phyloP scores from a whole-genome alignment of 2,329 filamentous ascomycete genomes.

The Fusarium sp. region DNA sequence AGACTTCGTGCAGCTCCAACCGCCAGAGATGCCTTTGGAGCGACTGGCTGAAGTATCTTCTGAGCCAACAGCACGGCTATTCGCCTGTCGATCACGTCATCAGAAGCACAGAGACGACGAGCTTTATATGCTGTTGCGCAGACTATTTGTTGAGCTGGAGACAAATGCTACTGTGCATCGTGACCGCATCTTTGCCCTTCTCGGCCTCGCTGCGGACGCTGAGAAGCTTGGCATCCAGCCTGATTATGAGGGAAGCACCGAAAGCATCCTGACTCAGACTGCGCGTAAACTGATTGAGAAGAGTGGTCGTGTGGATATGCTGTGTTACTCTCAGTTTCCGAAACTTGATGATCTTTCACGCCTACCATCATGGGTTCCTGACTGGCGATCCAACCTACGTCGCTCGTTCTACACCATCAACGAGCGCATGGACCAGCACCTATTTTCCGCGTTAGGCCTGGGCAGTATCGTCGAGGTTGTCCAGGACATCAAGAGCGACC shows the following conservation, averaged over 20 bases:
- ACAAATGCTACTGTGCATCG: not conserved
- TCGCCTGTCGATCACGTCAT: not conserved
- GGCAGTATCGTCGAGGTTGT: rapidly evolving
- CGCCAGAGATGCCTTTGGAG: not conserved
- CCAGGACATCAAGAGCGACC: rapidly evolving
- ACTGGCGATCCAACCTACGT: not conserved
- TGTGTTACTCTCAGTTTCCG: not conserved
- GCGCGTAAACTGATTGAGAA: not conserved
- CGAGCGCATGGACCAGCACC: rapidly evolving
- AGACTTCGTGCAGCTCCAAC: not conserved
- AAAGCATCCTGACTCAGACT: not conserved
- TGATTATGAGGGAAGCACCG: not conserved
- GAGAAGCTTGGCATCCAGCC: not conserved
- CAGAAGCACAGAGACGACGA: not conserved
- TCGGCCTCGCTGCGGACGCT: not conserved
- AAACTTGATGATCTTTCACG: not conserved
- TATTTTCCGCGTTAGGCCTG: not conserved
- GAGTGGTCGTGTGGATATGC: rapidly evolving
- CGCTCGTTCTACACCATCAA: not conserved
- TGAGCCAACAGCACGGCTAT: not conserved
- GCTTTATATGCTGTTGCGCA: not conserved
- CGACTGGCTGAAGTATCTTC: not conserved
- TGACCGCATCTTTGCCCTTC: constrained; percentile 5
- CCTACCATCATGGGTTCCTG: not conserved
- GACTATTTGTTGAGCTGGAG: not conserved